Evolutionary conservation across 192 early-diverging fungal genomes (phyloP).

Genomic region (Haplosporangium gracile): DNA sequence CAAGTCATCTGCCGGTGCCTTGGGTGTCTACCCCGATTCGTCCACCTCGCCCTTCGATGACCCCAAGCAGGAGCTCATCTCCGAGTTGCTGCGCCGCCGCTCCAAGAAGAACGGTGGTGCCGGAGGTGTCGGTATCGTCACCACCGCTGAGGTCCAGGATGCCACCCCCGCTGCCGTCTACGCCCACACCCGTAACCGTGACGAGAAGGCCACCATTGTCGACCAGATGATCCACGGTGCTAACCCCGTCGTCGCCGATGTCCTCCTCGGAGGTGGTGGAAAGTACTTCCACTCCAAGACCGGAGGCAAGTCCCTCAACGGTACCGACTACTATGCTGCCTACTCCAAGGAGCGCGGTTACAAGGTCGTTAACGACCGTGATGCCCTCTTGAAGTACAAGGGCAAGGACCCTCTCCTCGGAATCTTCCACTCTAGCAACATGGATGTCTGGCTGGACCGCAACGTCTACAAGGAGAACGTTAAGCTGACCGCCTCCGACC

Average conservation of each 20-base stretch:
- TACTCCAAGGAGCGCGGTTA: slow-evolving; percentile 66
- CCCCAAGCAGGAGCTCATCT: slow-evolving; percentile 71
- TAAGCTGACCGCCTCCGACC: slow-evolving; percentile 55
- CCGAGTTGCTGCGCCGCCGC: slow-evolving; percentile 71
- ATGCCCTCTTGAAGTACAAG: slow-evolving; percentile 60
- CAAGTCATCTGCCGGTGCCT: slow-evolving; percentile 67
- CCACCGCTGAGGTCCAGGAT: slow-evolving; percentile 72
- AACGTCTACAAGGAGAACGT: slow-evolving; percentile 68
- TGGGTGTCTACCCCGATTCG: slow-evolving; percentile 75
- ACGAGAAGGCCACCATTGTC: slow-evolving; percentile 65
- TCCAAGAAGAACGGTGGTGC: slow-evolving; percentile 61
- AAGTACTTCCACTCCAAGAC: slow-evolving; percentile 64
- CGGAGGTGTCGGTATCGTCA: slow-evolving; percentile 75
- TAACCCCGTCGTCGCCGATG: slow-evolving; percentile 69
- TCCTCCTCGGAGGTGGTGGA: slow-evolving; percentile 75
- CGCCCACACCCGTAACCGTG: slow-evolving; percentile 69
- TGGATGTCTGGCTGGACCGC: slow-evolving; percentile 78
- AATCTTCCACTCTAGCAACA: slow-evolving; percentile 68
- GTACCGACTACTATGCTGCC: slow-evolving; percentile 63
- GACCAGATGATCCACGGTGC: slow-evolving; percentile 70
- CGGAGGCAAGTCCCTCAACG: slow-evolving; percentile 57
- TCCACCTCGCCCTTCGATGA: slow-evolving; percentile 69
- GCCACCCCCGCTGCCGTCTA: slow-evolving; percentile 76
- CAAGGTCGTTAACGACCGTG: slow-evolving; percentile 65
- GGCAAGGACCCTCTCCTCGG: slow-evolving; percentile 70